A percentile compares a stretch with the other conserved stretches of the same genome.
Evolutionary conservation across 352 stramenopile species (phyloP).

Genomic region (Pythium angustatum): DNA sequence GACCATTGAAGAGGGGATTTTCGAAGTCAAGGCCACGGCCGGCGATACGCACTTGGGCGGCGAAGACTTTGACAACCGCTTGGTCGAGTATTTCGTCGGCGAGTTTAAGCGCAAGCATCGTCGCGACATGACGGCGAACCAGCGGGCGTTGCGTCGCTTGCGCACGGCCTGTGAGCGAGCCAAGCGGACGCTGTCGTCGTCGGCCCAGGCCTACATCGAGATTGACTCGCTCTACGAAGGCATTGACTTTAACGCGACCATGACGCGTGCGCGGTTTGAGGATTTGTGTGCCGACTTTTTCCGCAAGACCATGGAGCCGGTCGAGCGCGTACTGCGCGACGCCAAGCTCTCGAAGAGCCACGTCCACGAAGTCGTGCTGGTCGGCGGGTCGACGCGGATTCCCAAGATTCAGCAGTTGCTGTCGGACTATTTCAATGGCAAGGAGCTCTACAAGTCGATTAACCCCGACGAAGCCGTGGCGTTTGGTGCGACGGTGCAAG

Average conservation of each 20-base stretch:
- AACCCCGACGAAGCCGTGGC: slow-evolving; percentile 83
- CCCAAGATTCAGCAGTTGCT: slow-evolving; percentile 57
- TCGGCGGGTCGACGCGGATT: slow-evolving; percentile 66
- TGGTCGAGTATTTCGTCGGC: slow-evolving; percentile 92
- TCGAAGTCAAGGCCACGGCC: slow-evolving; percentile 95
- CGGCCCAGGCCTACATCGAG: slow-evolving; percentile 93
- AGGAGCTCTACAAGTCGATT: slow-evolving; percentile 73
- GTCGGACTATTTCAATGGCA: slow-evolving; percentile 58
- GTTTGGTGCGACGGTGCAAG: slow-evolving; percentile 76
- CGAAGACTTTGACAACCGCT: slow-evolving; percentile 94
- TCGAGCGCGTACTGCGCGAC: slow-evolving; percentile 86
- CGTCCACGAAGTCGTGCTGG: slow-evolving; percentile 78
- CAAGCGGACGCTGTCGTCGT: slow-evolving; percentile 93
- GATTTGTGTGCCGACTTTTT: slow-evolving; percentile 89
- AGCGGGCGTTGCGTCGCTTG: slow-evolving; percentile 89
- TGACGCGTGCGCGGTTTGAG: slow-evolving; percentile 92
- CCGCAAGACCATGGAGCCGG: slow-evolving; percentile 86
- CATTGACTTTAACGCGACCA: slow-evolving; percentile 92
- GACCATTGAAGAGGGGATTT: slow-evolving; percentile 95
- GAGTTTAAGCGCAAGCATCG: slow-evolving; percentile 92
- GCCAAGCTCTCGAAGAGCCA: slow-evolving; percentile 87
- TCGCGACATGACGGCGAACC: slow-evolving; percentile 89
- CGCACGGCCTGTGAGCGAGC: slow-evolving; percentile 93
- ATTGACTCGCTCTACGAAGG: slow-evolving; percentile 94
- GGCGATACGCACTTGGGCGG: slow-evolving; percentile 94